Percentiles rank a stretch among this genome's conserved stretches.
Conservation (phyloP, 2,329 filamentous ascomycete species). For the Cordyceps cicadae region DNA sequence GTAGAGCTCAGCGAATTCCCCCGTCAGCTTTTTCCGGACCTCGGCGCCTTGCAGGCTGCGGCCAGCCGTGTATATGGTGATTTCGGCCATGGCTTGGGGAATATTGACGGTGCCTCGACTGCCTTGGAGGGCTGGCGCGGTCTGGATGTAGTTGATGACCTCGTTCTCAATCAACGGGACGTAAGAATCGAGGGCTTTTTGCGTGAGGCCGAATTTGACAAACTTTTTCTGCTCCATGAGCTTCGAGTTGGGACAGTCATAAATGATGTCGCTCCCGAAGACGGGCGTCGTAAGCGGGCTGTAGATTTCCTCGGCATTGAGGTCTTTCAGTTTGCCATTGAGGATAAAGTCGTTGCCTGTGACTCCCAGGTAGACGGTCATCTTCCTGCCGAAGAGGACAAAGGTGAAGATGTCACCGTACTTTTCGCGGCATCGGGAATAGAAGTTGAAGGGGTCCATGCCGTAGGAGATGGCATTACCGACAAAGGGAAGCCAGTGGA, state of each 20-base stretch:
- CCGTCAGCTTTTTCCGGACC: slow-evolving; percentile 62
- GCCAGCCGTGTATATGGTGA: slow-evolving; percentile 73
- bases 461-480: slow-evolving; percentile 66
- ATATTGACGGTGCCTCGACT: slow-evolving; percentile 55
- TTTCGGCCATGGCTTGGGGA: slow-evolving; percentile 59
- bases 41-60: slow-evolving; percentile 69
- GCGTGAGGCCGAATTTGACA: slow-evolving; percentile 63
- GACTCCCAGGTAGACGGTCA: slow-evolving; percentile 42
- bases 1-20: slow-evolving; percentile 65
- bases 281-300: slow-evolving; percentile 42
- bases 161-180: slow-evolving; percentile 65
- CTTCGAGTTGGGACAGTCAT: slow-evolving; percentile 76
- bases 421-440: slow-evolving; percentile 56
- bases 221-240: slow-evolving; percentile 88
- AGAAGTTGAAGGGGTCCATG: slow-evolving; percentile 62
- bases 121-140: slow-evolving; percentile 48
- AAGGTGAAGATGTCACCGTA: slow-evolving; percentile 49
- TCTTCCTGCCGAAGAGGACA: slow-evolving; percentile 41
- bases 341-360: slow-evolving; percentile 49
- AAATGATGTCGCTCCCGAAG: slow-evolving; percentile 72
- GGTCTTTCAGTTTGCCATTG: slow-evolving; percentile 44
- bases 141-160: slow-evolving; percentile 55
- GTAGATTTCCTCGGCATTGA: slow-evolving; percentile 49
- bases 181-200: slow-evolving; percentile 55
- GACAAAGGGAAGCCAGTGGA: slow-evolving; percentile 54